These are phyloP conservation scores for Lentinula sp. DNA, from an alignment of 768 basidiomycete genomes.

Conservation along the genomic window DNA sequence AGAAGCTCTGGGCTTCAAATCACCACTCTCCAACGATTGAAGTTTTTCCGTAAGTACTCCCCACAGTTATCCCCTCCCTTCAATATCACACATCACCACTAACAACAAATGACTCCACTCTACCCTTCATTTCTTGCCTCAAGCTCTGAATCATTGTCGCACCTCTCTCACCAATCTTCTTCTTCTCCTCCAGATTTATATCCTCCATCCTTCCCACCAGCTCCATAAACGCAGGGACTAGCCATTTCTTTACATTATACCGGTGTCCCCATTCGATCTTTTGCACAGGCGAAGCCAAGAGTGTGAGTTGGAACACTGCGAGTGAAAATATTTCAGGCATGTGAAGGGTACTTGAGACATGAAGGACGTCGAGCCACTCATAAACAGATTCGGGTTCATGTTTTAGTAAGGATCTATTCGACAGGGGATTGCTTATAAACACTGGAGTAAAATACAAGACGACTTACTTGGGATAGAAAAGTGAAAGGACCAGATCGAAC, in stretches of 20 bases:
- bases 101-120: no score
- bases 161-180: neutral
- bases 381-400: conserved; percentile 18
- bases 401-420: neutral
- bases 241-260: conserved; percentile 13
- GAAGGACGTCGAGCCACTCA: conserved; percentile 27
- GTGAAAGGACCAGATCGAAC: conserved; percentile 1
- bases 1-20: no score
- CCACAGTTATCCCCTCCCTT: no score
- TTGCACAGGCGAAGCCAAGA: neutral
- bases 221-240: conserved; percentile 13
- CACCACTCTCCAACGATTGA: no score
- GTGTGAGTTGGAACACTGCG: conserved; percentile 15
- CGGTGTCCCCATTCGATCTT: conserved; percentile 8
- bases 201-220: conserved; percentile 8
- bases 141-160: neutral
- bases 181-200: conserved; percentile 5
- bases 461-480: conserved; percentile 4
- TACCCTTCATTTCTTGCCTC: neutral
- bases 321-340: conserved; percentile 20
- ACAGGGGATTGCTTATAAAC: no score
- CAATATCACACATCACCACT: no score
- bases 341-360: conserved; percentile 26
- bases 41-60: no score
- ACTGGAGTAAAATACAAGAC: neutral